Conservation (phyloP, 306 rosid genomes). For the Trifolium dubium region DNA sequence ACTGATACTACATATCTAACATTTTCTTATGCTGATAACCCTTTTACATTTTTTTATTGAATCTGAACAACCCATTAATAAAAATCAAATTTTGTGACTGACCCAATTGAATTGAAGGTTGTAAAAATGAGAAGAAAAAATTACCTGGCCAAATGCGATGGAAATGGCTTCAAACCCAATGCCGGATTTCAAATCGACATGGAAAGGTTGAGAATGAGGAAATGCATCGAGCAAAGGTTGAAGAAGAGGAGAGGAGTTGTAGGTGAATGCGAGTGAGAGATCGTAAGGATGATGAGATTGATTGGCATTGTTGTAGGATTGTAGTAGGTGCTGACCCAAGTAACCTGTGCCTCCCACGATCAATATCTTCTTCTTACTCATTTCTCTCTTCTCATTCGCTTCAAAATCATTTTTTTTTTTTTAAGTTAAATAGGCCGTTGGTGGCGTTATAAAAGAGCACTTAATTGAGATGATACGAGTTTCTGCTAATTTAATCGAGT, state of each 20-base stretch:
- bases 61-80: neutral
- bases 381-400: slow-evolving; percentile 19
- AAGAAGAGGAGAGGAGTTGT: slow-evolving; percentile 64
- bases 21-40: too few species aligned
- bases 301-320: slow-evolving; percentile 46
- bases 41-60: neutral
- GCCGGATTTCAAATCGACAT: slow-evolving; percentile 77
- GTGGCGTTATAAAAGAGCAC: too few species aligned
- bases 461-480: too few species aligned
- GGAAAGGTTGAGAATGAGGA: slow-evolving; percentile 61
- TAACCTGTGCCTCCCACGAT: slow-evolving; percentile 93
- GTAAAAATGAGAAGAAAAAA: slow-evolving; percentile 8
- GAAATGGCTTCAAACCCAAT: slow-evolving; percentile 74
- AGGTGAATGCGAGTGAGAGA: slow-evolving; percentile 69
- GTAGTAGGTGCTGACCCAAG: slow-evolving; percentile 89
- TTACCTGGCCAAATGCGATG: slow-evolving; percentile 72
- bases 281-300: slow-evolving; percentile 41
- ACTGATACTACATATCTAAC: too few species aligned
- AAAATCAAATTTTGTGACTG: slow-evolving; percentile 4
- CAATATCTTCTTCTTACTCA: slow-evolving; percentile 67
- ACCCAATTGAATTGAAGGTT: slow-evolving; percentile 13
- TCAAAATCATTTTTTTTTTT: too few species aligned
- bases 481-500: too few species aligned
- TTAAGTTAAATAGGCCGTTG: too few species aligned
- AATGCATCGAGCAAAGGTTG: slow-evolving; percentile 54